Percentiles rank a stretch among this genome's conserved stretches.
These are phyloP conservation scores for Globisporangium acanthophoron DNA, from an alignment of 352 stramenopile genomes.

Conservation along the genomic window DNA sequence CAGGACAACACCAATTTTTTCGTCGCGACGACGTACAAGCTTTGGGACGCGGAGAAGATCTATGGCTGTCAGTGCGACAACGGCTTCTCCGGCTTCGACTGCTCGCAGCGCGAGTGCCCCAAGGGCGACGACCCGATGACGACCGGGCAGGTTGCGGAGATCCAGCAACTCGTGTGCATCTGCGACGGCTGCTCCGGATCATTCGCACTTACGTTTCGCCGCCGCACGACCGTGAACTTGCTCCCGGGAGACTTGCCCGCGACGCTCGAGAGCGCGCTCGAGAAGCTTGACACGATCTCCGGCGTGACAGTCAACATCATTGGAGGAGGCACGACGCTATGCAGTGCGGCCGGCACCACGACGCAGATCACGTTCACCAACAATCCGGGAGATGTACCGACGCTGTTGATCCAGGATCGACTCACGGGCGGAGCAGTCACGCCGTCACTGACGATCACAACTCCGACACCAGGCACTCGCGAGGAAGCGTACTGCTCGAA, in stretches of 20 bases:
- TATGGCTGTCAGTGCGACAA: conserved; percentile 74
- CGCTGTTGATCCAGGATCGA: conserved; percentile 39
- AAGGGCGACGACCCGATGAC: conserved; percentile 63
- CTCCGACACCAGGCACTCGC: conserved; percentile 29
- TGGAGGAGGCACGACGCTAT: conserved; percentile 20
- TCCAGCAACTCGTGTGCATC: conserved; percentile 46
- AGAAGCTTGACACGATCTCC: conserved; percentile 52
- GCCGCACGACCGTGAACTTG: conserved; percentile 54
- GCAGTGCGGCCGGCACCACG: conserved; percentile 25
- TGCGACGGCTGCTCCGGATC: conserved; percentile 47
- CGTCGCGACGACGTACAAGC: conserved; percentile 41
- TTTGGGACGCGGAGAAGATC: conserved; percentile 77
- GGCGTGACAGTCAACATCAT: conserved; percentile 34
- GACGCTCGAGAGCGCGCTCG: conserved; percentile 41
- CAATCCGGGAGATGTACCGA: conserved; percentile 51
- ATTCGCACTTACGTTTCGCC: conserved; percentile 63
- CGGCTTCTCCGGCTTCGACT: conserved; percentile 59
- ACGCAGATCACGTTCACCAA: conserved; percentile 70
- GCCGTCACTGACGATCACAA: conserved; percentile 11
- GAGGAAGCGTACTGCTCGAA: conserved; percentile 84
- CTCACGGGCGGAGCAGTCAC: conserved; percentile 21
- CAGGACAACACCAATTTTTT: conserved; percentile 71
- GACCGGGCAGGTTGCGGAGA: conserved; percentile 22
- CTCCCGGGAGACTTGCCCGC: conserved; percentile 23
- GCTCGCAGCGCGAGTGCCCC: conserved; percentile 46